Percentiles rank a stretch among this genome's conserved stretches.
Conservation (phyloP, 495 filamentous ascomycete genomes). For the Elasticomyces elasticus region DNA sequence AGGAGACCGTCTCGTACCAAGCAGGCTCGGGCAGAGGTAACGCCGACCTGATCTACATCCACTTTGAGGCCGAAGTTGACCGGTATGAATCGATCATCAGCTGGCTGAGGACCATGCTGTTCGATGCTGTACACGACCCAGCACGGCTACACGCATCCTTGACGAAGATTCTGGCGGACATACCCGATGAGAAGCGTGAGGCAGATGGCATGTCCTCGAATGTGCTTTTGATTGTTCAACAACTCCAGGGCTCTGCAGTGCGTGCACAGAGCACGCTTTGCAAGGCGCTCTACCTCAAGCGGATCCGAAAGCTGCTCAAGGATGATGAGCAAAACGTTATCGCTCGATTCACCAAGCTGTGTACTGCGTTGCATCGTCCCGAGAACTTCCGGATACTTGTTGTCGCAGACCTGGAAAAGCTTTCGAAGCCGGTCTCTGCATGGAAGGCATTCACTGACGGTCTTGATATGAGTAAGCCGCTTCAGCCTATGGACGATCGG, state of each 20-base stretch:
- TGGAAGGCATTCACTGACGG: conserved; percentile 57
- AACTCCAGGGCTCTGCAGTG: conserved; percentile 57
- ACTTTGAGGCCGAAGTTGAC: conserved; percentile 75
- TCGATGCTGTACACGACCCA: conserved; percentile 77
- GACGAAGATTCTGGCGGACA: conserved; percentile 79
- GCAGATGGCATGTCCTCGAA: conserved; percentile 64
- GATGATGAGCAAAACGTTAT: conserved; percentile 62
- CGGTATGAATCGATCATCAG: conserved; percentile 75
- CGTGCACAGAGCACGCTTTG: conserved; percentile 75
- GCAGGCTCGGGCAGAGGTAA: conserved; percentile 61
- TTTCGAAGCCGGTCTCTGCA: conserved; percentile 67
- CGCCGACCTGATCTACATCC: conserved; percentile 67
- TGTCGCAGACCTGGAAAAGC: conserved; percentile 67
- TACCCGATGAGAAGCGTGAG: conserved; percentile 84
- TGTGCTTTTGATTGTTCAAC: conserved; percentile 74
- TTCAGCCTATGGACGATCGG: conserved; percentile 50
- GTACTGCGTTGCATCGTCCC: conserved; percentile 61
- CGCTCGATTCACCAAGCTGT: conserved; percentile 62
- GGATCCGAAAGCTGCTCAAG: conserved; percentile 65
- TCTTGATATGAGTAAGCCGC: conserved; percentile 35
- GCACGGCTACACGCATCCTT: conserved; percentile 70
- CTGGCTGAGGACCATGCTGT: conserved; percentile 80
- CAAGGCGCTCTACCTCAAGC: conserved; percentile 78
- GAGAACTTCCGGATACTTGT: conserved; percentile 78
- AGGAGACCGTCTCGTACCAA: conserved; percentile 75